Conservation (phyloP, 2,329 filamentous ascomycete species). For the Xylariomycetidae sp. region DNA sequence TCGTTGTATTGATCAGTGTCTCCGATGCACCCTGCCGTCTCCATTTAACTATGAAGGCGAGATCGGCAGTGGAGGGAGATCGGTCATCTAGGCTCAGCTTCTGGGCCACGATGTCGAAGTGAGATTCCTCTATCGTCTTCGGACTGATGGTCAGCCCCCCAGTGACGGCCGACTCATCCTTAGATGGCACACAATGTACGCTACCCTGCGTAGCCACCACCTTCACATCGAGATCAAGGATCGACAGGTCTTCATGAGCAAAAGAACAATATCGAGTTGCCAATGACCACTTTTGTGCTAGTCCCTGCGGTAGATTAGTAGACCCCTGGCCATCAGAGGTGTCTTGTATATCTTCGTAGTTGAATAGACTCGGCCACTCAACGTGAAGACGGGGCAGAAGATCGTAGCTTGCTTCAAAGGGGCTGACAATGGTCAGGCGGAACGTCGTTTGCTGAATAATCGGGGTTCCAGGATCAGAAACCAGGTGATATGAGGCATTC, state of each 20-base stretch:
- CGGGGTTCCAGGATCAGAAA: conserved; percentile 74
- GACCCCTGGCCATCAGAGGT: conserved; percentile 22
- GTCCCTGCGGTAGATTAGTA: conserved; percentile 43
- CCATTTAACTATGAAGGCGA: conserved; percentile 75
- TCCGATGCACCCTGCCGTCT: conserved; percentile 40
- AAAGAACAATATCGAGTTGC: conserved; percentile 72
- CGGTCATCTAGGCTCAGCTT: conserved; percentile 81
- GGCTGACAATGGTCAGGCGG: conserved; percentile 69
- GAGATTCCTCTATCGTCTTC: conserved; percentile 65
- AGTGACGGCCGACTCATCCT: conserved; percentile 32
- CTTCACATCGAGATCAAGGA: conserved; percentile 59
- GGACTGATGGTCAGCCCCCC: conserved; percentile 52
- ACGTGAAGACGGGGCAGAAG: conserved; percentile 74
- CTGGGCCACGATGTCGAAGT: conserved; percentile 69
- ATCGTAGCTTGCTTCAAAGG: conserved; percentile 91
- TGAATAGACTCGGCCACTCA: conserved; percentile 87
- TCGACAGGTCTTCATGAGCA: conserved; percentile 63
- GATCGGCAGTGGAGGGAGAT: conserved; percentile 66
- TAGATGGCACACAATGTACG: conserved; percentile 51
- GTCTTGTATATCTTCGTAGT: conserved; percentile 45
- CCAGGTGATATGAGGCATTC: conserved; percentile 71
- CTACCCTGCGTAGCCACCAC: conserved; percentile 58
- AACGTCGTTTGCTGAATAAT: conserved; percentile 69
- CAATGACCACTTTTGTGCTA: conserved; percentile 78
- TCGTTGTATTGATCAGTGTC: conserved; percentile 53